These are phyloP conservation scores for Oleoguttula mirabilis DNA, from an alignment of 495 filamentous ascomycete genomes.

Conservation along the genomic window DNA sequence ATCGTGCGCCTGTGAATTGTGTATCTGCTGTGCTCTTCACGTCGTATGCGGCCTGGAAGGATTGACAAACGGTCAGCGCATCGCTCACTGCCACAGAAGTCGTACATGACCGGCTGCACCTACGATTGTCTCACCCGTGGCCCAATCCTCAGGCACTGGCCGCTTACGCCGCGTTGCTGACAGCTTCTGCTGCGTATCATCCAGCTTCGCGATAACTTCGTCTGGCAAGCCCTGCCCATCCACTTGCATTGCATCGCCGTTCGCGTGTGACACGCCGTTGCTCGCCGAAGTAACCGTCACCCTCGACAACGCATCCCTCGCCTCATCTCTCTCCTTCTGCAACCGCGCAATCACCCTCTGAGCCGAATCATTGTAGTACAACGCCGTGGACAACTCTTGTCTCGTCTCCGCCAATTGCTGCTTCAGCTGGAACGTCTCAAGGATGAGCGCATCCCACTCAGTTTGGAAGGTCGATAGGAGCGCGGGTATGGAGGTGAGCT, in stretches of 20 bases:
- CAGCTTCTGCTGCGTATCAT: constrained; percentile 67
- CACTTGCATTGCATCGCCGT: constrained; percentile 82
- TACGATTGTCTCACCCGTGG: constrained; percentile 59
- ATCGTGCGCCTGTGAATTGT: constrained; percentile 51
- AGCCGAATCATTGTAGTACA: constrained; percentile 95
- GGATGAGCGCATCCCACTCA: constrained; percentile 89
- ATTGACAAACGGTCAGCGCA: no score
- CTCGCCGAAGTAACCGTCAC: constrained; percentile 47
- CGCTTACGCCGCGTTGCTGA: constrained; percentile 80
- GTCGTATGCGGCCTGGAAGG: constrained; percentile 55
- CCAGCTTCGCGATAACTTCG: constrained; percentile 58
- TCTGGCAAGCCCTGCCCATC: constrained; percentile 64
- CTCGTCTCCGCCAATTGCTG: constrained; percentile 80
- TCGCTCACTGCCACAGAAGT: no score
- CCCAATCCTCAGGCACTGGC: constrained; percentile 72
- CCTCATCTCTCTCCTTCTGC: constrained; percentile 81
- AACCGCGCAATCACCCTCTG: constrained; percentile 83
- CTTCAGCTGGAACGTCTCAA: constrained; percentile 79
- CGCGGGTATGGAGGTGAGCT: constrained; percentile 93
- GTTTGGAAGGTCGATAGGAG: constrained; percentile 93
- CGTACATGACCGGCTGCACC: no score
- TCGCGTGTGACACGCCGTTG: constrained; percentile 37
- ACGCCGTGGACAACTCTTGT: constrained; percentile 82
- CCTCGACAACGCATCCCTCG: constrained; percentile 79
- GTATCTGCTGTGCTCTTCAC: constrained; percentile 46